Conservation (phyloP, 129 eudicot genomes). For the Artemisia tridentata region DNA sequence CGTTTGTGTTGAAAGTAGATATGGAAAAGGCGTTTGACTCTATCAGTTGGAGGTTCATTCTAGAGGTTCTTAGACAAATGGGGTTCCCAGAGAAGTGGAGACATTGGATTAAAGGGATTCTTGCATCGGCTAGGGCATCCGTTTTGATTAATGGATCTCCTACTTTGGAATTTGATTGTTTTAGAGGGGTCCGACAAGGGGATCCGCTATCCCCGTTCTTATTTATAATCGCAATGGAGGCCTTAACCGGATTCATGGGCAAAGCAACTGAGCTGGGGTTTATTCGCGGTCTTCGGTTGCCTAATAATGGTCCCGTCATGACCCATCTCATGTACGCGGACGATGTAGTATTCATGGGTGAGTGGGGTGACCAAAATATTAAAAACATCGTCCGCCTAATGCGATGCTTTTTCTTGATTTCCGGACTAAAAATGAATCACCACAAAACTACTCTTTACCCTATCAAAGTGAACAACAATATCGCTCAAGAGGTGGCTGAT, state of each 20-base stretch:
- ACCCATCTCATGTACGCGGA: background rate
- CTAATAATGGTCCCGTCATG: background rate
- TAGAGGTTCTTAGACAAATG: background rate
- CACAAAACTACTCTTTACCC: no score
- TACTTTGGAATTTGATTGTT: no score
- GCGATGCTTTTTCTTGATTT: no score
- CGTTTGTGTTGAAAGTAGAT: background rate
- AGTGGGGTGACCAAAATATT: background rate
- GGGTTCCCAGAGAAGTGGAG: background rate
- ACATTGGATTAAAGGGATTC: background rate
- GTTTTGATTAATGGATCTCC: background rate
- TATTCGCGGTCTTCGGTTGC: background rate
- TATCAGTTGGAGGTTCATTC: background rate
- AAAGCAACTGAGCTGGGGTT: background rate
- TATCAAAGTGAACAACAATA: no score
- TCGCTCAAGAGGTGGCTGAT: no score
- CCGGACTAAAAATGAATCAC: no score
- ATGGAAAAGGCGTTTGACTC: background rate
- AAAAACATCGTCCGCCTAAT: no score
- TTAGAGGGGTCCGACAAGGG: no score
- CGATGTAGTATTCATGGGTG: background rate
- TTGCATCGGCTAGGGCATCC: background rate
- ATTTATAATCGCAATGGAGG: background rate
- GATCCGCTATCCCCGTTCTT: no score
- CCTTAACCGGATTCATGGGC: background rate